Evolutionary conservation across 768 basidiomycete genomes (phyloP).

Genomic region (Tylopilus vinaceipallidus): DNA sequence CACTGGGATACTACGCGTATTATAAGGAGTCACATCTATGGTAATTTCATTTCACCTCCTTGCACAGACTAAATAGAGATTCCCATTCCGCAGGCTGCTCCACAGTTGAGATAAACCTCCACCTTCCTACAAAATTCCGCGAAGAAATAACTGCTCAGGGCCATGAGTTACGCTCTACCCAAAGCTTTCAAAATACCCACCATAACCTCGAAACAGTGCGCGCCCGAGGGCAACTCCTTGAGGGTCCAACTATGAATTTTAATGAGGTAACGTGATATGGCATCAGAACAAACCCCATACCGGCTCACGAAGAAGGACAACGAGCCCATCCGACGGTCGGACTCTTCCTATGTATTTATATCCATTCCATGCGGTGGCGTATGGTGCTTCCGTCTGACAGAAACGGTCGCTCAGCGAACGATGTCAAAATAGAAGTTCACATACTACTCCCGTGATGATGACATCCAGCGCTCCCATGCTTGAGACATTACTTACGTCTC

Average conservation of each 20-base stretch:
- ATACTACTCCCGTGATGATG: constrained; percentile 52
- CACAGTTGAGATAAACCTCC: constrained; percentile 36
- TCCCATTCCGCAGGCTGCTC: constrained; percentile 44
- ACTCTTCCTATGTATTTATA: constrained; percentile 57
- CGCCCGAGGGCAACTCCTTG: constrained; percentile 33
- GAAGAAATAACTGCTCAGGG: constrained; percentile 43
- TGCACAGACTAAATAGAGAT: constrained; percentile 51
- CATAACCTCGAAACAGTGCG: constrained; percentile 47
- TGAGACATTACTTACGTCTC: constrained; percentile 13
- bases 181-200: constrained; percentile 25
- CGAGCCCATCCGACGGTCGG: constrained; percentile 56
- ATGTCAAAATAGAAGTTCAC: constrained; percentile 14
- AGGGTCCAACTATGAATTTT: constrained; percentile 19
- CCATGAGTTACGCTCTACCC: constrained; percentile 6
- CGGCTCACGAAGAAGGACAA: constrained; percentile 52
- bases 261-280: constrained; percentile 5
- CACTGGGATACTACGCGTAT: too few relatives aligned
- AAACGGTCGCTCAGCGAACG: neutral
- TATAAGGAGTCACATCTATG: too few relatives aligned
- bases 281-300: constrained; percentile 31
- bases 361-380: constrained; percentile 55
- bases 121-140: constrained; percentile 51
- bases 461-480: constrained; percentile 39
- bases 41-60: constrained; percentile 35
- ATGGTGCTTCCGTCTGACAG: constrained; percentile 44